Evolutionary conservation across 805 yeast genomes (phyloP).

Genomic region (Saccharomycopsis capsularis): DNA sequence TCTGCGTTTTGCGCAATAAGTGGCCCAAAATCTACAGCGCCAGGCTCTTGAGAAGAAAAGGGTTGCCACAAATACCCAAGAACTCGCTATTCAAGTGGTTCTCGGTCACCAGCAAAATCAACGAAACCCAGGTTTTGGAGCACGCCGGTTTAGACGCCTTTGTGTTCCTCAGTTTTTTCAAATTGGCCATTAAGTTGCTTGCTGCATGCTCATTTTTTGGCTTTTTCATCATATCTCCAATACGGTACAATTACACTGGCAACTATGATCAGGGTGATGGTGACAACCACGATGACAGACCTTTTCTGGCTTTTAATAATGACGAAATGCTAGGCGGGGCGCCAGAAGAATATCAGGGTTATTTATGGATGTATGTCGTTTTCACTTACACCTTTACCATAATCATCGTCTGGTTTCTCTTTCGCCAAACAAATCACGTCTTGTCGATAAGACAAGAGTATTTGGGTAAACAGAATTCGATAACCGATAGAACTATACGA

Average conservation of each 20-base stretch:
- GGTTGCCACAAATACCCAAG: conserved; percentile 53
- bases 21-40: conserved; percentile 86
- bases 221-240: conserved; percentile 70
- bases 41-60: conserved; percentile 41
- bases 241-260: conserved; percentile 79
- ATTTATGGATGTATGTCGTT: conserved; percentile 78
- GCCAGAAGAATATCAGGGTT: conserved; percentile 30
- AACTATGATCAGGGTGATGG: conserved; percentile 56
- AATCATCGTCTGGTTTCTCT: conserved; percentile 50
- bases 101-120: conserved; percentile 45
- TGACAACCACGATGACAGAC: conserved; percentile 23
- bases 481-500: conserved; percentile 86
- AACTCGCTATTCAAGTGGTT: conserved; percentile 75
- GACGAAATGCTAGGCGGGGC: background rate
- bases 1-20: conserved; percentile 61
- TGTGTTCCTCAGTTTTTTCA: conserved; percentile 85
- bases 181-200: conserved; percentile 72
- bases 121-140: conserved; percentile 72
- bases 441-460: conserved; percentile 73
- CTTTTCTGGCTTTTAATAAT: conserved; percentile 20
- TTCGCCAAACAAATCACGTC: conserved; percentile 65
- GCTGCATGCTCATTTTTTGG: conserved; percentile 63
- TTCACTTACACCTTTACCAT: conserved; percentile 84
- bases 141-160: conserved; percentile 93
- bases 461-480: conserved; percentile 78